Evolutionary conservation across 2,329 filamentous ascomycete genomes (phyloP).

Genomic region (Trichoderma sp.): DNA sequence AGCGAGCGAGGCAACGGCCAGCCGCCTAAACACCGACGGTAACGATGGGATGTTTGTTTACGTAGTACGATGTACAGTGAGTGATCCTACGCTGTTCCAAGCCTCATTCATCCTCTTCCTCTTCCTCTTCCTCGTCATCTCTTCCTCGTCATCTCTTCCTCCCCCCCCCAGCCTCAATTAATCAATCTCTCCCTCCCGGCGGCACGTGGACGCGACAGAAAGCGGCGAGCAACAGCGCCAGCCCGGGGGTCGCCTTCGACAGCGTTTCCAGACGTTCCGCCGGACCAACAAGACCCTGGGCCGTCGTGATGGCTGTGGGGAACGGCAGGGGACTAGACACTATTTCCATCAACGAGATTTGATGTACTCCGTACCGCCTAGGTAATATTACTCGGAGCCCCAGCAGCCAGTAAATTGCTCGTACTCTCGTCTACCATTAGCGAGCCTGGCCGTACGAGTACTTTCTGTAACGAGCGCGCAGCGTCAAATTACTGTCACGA

Average conservation of each 20-base stretch:
- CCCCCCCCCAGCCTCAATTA: neutral
- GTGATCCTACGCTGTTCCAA: neutral
- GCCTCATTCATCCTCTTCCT: neutral
- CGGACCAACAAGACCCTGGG: neutral
- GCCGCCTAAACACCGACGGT: neutral
- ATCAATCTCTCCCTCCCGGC: neutral
- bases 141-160: neutral
- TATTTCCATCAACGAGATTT: conserved; percentile 8
- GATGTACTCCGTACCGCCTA: neutral
- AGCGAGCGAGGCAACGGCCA: too few species aligned
- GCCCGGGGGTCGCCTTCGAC: conserved; percentile 9
- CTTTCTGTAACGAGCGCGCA: conserved; percentile 5
- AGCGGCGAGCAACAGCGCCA: neutral
- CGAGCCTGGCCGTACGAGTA: neutral
- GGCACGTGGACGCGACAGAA: conserved; percentile 15
- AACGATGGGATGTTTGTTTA: neutral
- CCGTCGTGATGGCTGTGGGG: conserved; percentile 7
- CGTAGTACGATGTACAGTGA: neutral
- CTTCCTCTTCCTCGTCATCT: neutral
- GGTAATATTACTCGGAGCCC: neutral
- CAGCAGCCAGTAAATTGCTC: neutral
- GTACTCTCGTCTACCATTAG: conserved; percentile 8
- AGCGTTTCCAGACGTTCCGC: conserved; percentile 16
- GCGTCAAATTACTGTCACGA: neutral
- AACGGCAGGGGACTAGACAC: neutral